Conservation (phyloP, 2,329 filamentous ascomycete species). For the Exophiala alcalophila region DNA sequence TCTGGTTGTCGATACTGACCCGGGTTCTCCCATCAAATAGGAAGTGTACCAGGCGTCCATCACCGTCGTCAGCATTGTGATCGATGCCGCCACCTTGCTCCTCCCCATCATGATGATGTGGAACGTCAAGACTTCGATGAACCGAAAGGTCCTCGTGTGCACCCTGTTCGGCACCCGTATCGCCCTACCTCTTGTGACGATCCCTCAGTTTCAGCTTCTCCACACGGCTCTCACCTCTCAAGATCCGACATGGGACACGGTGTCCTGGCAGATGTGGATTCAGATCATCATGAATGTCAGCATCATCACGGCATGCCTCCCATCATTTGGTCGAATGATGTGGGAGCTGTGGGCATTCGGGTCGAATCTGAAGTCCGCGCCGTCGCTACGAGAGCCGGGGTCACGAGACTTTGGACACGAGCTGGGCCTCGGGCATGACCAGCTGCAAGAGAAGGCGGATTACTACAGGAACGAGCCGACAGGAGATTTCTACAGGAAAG, state of each 20-base stretch:
- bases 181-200: conserved; percentile 12
- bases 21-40: too few relatives aligned
- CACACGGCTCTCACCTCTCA: conserved; percentile 12
- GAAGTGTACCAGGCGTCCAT: conserved; percentile 13
- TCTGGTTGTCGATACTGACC: too few relatives aligned
- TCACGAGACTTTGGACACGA: conserved; percentile 18
- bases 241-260: conserved; percentile 23
- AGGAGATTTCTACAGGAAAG: too few relatives aligned
- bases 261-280: conserved; percentile 21
- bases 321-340: conserved; percentile 20
- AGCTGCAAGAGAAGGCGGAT: conserved; percentile 7
- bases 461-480: too few relatives aligned
- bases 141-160: conserved; percentile 19
- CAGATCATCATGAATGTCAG: conserved; percentile 25
- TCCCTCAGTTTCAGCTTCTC: conserved; percentile 11
- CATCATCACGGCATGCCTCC: conserved; percentile 25
- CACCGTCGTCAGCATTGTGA: conserved; percentile 12
- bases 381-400: neutral
- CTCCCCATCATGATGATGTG: conserved; percentile 20
- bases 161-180: conserved; percentile 19
- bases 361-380: conserved; percentile 6
- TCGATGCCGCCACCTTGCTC: conserved; percentile 14
- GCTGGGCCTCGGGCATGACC: conserved; percentile 8
- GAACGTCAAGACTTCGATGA: conserved; percentile 15
- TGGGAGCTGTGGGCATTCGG: conserved; percentile 19